Percentiles rank a stretch among this genome's conserved stretches.
Conservation (phyloP, 2,329 filamentous ascomycete species). For the Fusarium decemcellulare region DNA sequence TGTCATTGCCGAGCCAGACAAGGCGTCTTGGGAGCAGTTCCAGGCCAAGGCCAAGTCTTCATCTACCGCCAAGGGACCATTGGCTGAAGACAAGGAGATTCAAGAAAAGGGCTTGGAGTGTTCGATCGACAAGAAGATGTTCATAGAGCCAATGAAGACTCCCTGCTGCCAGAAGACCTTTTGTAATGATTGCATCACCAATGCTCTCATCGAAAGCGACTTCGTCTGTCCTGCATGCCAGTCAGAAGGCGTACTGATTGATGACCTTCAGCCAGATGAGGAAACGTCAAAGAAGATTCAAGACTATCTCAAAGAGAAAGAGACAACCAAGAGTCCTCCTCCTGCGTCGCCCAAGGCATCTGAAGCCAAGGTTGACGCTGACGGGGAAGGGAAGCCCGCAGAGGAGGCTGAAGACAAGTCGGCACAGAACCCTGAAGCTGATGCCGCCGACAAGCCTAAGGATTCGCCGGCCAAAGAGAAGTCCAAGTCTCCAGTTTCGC, state of each 20-base stretch:
- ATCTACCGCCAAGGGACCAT: constrained; percentile 83
- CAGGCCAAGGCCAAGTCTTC: constrained; percentile 94
- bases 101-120: constrained; percentile 92
- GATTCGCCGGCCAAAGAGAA: constrained; percentile 48
- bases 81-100: constrained; percentile 86
- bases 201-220: constrained; percentile 98
- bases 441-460: constrained; percentile 33
- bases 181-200: constrained; percentile 99
- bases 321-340: constrained; percentile 60
- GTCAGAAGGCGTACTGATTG: constrained; percentile 91
- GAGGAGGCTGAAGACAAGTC: constrained; percentile 56
- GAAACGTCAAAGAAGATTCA: constrained; percentile 85
- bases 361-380: constrained; percentile 37
- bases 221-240: constrained; percentile 95
- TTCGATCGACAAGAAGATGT: constrained; percentile 96
- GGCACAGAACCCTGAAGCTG: constrained; percentile 53
- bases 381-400: constrained; percentile 44
- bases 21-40: constrained; percentile 96
- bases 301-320: constrained; percentile 75
- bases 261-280: constrained; percentile 88
- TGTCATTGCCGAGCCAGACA: constrained; percentile 95
- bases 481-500: constrained; percentile 52
- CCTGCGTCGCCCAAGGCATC: constrained; percentile 51
- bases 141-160: constrained; percentile 98
- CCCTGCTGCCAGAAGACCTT: constrained; percentile 98